Conservation (phyloP, 2,329 filamentous ascomycete species). For the Fusarium sp. region DNA sequence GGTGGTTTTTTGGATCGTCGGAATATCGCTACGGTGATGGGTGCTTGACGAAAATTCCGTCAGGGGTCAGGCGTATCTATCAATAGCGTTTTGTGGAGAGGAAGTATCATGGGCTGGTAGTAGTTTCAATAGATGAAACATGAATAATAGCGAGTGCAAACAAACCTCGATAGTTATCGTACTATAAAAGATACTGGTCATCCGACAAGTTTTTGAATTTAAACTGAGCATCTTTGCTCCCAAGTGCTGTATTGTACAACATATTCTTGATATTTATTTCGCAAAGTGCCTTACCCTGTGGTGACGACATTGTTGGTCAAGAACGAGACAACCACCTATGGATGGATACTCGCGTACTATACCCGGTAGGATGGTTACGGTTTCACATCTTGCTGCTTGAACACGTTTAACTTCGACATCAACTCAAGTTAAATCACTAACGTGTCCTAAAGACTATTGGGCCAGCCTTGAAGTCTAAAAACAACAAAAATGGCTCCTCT, state of each 20-base stretch:
- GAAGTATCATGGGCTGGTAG: neutral
- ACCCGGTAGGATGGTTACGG: neutral
- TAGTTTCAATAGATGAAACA: neutral
- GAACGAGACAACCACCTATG: neutral
- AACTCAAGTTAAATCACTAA: neutral
- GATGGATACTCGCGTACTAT: neutral
- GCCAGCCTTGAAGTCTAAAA: neutral
- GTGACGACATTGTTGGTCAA: conserved; percentile 32
- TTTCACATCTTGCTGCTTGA: conserved; percentile 24
- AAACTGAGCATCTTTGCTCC: neutral
- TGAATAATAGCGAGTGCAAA: neutral
- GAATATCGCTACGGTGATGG: neutral
- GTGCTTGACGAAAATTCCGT: conserved; percentile 6
- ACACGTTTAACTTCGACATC: conserved; percentile 5
- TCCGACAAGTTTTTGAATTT: neutral
- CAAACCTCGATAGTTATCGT: neutral
- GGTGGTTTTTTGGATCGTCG: neutral
- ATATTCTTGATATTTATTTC: neutral
- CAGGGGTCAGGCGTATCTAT: conserved; percentile 7
- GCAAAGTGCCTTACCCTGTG: conserved; percentile 10
- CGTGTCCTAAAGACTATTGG: neutral
- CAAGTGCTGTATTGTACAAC: neutral
- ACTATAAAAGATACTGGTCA: neutral
- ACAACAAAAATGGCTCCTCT: conserved; percentile 58
- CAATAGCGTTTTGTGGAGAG: neutral